These are phyloP conservation scores for Aspergillus sergii DNA, from an alignment of 2,329 filamentous ascomycete genomes.

Conservation along the genomic window DNA sequence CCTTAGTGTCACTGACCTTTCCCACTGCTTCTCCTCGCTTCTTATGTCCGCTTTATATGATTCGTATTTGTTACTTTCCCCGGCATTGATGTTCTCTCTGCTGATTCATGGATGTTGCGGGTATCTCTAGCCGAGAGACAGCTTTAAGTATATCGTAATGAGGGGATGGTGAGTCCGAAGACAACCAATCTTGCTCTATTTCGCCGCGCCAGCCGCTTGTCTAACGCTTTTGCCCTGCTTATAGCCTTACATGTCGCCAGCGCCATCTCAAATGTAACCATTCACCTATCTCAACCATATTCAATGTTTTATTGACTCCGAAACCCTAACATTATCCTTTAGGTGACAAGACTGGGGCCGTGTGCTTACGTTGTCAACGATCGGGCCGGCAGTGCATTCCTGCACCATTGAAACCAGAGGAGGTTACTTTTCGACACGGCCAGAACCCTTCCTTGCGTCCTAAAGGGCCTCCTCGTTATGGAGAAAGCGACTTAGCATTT, in stretches of 20 bases:
- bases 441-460: constrained; percentile 39
- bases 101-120: constrained; percentile 26
- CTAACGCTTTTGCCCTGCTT: neutral
- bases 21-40: constrained; percentile 8
- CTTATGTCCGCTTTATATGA: constrained; percentile 8
- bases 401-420: constrained; percentile 36
- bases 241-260: constrained; percentile 41
- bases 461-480: constrained; percentile 38
- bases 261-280: constrained; percentile 41
- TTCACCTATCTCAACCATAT: neutral
- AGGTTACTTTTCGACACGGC: constrained; percentile 41
- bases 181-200: neutral
- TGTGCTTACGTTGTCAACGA: constrained; percentile 40
- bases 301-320: neutral
- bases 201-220: neutral
- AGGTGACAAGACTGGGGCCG: constrained; percentile 40
- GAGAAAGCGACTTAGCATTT: constrained; percentile 38
- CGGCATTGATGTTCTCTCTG: constrained; percentile 17
- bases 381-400: constrained; percentile 39
- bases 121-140: constrained; percentile 18
- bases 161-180: constrained; percentile 39
- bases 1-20: constrained; percentile 11
- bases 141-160: constrained; percentile 34
- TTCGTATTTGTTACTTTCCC: constrained; percentile 11
- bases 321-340: constrained; percentile 7